These are phyloP conservation scores for Citrus unshiu DNA, from an alignment of 345 rosid genomes.

Conservation along the genomic window DNA sequence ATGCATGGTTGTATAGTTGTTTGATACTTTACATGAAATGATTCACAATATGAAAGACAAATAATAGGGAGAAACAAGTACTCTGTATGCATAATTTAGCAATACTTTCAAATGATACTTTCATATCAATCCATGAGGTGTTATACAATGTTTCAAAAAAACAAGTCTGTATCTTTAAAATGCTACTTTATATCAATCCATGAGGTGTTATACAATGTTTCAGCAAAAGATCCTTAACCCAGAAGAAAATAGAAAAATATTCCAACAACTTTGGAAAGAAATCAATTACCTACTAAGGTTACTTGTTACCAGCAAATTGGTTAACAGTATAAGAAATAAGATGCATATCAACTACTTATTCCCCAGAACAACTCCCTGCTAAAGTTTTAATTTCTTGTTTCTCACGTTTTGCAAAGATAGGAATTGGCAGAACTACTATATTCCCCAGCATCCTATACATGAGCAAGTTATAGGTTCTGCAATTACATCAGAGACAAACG, in stretches of 20 bases:
- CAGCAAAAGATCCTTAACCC: background rate
- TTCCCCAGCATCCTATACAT: background rate
- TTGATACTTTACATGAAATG: background rate
- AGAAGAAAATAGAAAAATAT: too few relatives aligned
- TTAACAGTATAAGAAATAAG: background rate
- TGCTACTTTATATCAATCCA: background rate
- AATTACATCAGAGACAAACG: background rate
- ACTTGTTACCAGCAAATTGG: background rate
- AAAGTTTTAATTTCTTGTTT: background rate
- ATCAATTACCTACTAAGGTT: too few relatives aligned
- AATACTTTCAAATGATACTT: slow-evolving; percentile 1
- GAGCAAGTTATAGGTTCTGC: background rate
- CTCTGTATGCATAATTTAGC: background rate
- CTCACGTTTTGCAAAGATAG: background rate
- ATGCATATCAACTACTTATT: background rate
- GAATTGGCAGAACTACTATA: background rate
- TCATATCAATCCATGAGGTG: background rate
- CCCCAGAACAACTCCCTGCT: background rate
- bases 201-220: background rate
- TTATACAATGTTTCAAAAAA: background rate
- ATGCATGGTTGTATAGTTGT: background rate
- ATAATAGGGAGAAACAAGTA: background rate
- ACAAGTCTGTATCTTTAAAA: background rate
- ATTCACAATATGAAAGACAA: background rate
- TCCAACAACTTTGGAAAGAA: too few relatives aligned